A percentile compares a stretch with the other conserved stretches of the same genome.
phyloP scores from a whole-genome alignment of 257 asterid genomes.

The Paulownia fortunei region DNA sequence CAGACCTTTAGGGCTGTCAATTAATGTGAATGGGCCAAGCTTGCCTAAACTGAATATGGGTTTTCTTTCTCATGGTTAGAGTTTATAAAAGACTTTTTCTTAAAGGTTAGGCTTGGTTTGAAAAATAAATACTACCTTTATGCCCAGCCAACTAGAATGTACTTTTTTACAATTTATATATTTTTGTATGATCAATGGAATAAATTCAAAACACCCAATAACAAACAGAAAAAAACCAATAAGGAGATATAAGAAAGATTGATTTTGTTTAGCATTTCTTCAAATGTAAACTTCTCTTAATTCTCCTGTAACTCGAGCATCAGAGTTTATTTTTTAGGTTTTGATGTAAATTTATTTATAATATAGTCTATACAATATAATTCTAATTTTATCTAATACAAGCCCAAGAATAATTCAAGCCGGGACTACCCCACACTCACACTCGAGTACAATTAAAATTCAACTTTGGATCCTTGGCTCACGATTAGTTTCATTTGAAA shows the following conservation, averaged over 20 bases:
- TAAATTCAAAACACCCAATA: background rate
- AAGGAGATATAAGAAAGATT: background rate
- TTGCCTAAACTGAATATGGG: background rate
- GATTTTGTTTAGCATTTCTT: background rate
- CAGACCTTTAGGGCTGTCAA: background rate
- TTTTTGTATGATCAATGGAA: background rate
- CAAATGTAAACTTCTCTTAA: background rate
- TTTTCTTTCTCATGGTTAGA: background rate
- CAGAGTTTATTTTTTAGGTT: background rate
- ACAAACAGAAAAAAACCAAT: background rate
- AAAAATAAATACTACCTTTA: background rate
- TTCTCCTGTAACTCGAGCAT: too few relatives aligned
- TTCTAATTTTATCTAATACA: too few relatives aligned
- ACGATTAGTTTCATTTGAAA: too few relatives aligned
- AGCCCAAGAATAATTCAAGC: too few relatives aligned
- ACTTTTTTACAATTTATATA: background rate
- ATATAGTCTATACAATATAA: background rate
- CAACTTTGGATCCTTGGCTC: too few relatives aligned
- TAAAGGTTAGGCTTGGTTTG: background rate
- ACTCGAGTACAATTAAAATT: too few relatives aligned
- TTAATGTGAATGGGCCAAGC: background rate
- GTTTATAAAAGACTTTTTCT: background rate
- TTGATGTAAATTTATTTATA: background rate
- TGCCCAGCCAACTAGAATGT: background rate
- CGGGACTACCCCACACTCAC: too few relatives aligned